These are phyloP conservation scores for Trichoderma atroviride DNA, from an alignment of 2,329 filamentous ascomycete genomes.

Conservation along the genomic window DNA sequence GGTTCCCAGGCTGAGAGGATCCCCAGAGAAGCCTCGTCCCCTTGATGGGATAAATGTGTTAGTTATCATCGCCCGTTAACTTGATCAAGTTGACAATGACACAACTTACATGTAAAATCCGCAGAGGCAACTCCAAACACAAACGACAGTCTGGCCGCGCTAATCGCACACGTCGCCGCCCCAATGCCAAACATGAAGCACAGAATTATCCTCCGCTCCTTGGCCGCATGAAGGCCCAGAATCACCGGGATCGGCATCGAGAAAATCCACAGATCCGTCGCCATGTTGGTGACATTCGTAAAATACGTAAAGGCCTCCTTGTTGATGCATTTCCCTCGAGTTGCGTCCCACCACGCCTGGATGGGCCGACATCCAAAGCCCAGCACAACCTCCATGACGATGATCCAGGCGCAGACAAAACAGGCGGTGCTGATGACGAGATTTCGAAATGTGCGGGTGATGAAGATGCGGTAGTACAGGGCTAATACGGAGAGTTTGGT, in stretches of 20 bases:
- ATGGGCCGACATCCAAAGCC: slow-evolving; percentile 27
- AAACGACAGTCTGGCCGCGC: slow-evolving; percentile 25
- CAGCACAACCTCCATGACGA: slow-evolving; percentile 28
- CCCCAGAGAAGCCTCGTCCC: slow-evolving; percentile 19
- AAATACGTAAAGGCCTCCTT: slow-evolving; percentile 27
- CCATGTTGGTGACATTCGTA: slow-evolving; percentile 27
- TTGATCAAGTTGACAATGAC: background rate
- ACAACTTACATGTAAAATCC: slow-evolving; percentile 27
- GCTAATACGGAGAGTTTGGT: slow-evolving; percentile 29
- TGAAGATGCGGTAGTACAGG: slow-evolving; percentile 28
- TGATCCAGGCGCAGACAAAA: slow-evolving; percentile 25
- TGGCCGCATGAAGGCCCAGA: slow-evolving; percentile 18
- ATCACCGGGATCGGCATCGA: slow-evolving; percentile 26
- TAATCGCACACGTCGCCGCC: slow-evolving; percentile 27
- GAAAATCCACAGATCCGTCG: slow-evolving; percentile 27
- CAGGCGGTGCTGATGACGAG: slow-evolving; percentile 23
- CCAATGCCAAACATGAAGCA: slow-evolving; percentile 29
- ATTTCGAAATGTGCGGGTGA: slow-evolving; percentile 17
- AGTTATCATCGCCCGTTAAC: background rate
- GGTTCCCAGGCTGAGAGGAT: slow-evolving; percentile 29
- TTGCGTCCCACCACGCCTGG: slow-evolving; percentile 24
- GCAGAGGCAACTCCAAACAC: slow-evolving; percentile 26
- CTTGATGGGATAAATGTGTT: background rate
- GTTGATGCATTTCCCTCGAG: slow-evolving; percentile 24
- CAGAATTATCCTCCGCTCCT: slow-evolving; percentile 22